Percentiles rank a stretch among this genome's conserved stretches.
Conservation (phyloP, 2,329 filamentous ascomycete species). For the Aspergillus intermedius region DNA sequence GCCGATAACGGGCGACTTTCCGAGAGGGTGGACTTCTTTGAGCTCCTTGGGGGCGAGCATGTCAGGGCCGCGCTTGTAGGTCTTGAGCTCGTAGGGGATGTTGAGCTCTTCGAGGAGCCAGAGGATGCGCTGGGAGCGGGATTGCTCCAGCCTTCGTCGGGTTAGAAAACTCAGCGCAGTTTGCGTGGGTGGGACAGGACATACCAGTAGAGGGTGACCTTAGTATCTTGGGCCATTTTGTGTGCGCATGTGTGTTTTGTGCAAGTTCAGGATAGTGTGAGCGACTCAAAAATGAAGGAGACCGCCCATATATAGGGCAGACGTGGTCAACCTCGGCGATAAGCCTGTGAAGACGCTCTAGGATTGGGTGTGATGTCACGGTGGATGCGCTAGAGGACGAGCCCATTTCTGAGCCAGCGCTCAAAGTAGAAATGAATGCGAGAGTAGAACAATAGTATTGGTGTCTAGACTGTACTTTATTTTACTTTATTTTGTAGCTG, state of each 20-base stretch:
- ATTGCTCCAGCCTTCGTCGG: slow-evolving; percentile 65
- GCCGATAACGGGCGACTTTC: slow-evolving; percentile 75
- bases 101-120: slow-evolving; percentile 82
- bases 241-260: background rate
- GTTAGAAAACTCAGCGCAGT: slow-evolving; percentile 1
- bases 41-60: slow-evolving; percentile 69
- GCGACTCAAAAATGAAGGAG: background rate
- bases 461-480: too few species aligned
- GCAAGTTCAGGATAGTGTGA: background rate
- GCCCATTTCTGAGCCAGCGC: too few species aligned
- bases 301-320: background rate
- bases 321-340: background rate
- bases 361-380: background rate
- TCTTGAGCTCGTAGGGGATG: slow-evolving; percentile 70
- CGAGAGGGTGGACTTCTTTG: slow-evolving; percentile 72
- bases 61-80: slow-evolving; percentile 63
- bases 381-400: too few species aligned
- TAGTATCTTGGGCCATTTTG: slow-evolving; percentile 30
- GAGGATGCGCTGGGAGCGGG: slow-evolving; percentile 72
- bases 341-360: background rate
- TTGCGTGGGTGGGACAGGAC: slow-evolving; percentile 1
- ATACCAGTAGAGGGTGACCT: slow-evolving; percentile 61
- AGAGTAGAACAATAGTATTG: too few species aligned
- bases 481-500: too few species aligned
- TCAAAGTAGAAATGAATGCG: too few species aligned